Conservation (phyloP, 495 filamentous ascomycete genomes). For the Penicillium flavigenum region DNA sequence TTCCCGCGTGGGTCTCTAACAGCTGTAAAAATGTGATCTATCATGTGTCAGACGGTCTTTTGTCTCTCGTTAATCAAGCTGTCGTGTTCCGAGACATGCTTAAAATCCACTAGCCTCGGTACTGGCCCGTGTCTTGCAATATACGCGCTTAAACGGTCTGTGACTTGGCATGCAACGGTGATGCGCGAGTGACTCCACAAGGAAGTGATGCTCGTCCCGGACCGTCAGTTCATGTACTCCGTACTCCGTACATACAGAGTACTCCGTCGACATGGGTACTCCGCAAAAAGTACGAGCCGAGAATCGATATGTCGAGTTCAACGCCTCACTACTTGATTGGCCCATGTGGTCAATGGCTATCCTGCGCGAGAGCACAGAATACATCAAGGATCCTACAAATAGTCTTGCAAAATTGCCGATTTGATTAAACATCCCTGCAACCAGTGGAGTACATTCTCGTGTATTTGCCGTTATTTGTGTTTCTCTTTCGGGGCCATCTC, state of each 20-base stretch:
- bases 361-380: too few species aligned
- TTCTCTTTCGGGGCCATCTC: background rate
- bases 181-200: background rate
- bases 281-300: background rate
- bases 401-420: background rate
- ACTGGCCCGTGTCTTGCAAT: background rate
- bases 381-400: too few species aligned
- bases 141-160: background rate
- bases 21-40: background rate
- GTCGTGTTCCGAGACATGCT: too few species aligned
- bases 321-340: background rate
- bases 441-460: background rate
- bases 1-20: slow-evolving; percentile 4
- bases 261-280: too few species aligned
- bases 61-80: too few species aligned
- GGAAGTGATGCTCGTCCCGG: background rate
- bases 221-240: background rate
- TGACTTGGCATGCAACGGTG: background rate
- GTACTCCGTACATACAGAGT: background rate
- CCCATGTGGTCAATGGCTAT: too few species aligned
- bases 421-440: background rate
- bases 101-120: background rate
- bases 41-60: background rate
- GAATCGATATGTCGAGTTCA: background rate
- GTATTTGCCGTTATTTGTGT: background rate